Evolutionary conservation across 768 basidiomycete species (phyloP), one percentile per base, ranked within the genome.

Genomic region (Kwoniella dejecticola): DNA sequence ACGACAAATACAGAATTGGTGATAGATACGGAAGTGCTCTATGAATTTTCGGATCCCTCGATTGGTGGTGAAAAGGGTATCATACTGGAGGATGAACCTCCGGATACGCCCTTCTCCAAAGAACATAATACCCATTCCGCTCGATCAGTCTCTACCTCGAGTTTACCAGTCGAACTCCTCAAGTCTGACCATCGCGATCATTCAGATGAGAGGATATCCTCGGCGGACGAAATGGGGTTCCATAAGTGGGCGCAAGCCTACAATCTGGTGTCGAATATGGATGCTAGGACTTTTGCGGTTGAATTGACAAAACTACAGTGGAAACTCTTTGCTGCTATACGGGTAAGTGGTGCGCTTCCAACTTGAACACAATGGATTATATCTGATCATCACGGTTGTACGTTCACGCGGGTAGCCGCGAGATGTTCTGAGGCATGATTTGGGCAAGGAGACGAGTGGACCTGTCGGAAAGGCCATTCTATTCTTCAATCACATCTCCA

Each of bases 261-360:
- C 15, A 53, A 62, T 30, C 30, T 47, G 33, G 45, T 46, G 31
- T 3, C 31, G 31, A 46, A 45, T 45, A 55, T 41, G 41, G 72
- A 74, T 41, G 55, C 72, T 12, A 45, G 60, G 21, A 85, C 87
- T 23, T 85, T 95, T 63, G 92, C 92, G 0, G 85, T 89, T 67
- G 90, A 94, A 79, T 89, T 96, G 67, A 93, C 91, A 38, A 83
- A 87, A 49, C 78, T 88, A 41, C 87, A 88, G 71, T 85, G 84
- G 63, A 82, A 82, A 58, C 77, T 87, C 33, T 94, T 95, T 76
- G 72, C 88, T 65, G 81, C 82, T 49, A 93, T 96, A 56, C 82
- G 89, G 82, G 92, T 93, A 62, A 63, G 83, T 66, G 19, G 27
- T 26, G n/a, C n/a, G n/a, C n/a, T n/a, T n/a, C n/a, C n/a, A n/a